These are phyloP conservation scores for Arthrocladium fulminans DNA, from an alignment of 2,329 filamentous ascomycete species.

Conservation along the genomic window DNA sequence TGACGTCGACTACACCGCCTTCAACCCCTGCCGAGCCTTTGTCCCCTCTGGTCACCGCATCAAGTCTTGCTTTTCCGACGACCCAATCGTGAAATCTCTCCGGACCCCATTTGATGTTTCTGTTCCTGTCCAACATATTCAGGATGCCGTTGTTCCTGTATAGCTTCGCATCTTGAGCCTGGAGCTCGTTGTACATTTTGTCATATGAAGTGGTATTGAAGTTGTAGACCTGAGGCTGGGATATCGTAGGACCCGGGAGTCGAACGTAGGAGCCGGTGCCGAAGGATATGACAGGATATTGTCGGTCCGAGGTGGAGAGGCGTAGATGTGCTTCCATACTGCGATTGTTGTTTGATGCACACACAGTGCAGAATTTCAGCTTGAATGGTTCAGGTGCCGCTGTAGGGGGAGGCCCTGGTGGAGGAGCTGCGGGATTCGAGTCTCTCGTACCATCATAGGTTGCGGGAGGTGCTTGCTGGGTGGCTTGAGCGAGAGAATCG, in stretches of 20 bases:
- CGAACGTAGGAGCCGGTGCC: constrained; percentile 92
- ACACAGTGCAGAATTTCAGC: constrained; percentile 96
- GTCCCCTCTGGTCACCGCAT: constrained; percentile 59
- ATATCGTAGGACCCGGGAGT: constrained; percentile 80
- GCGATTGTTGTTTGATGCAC: constrained; percentile 95
- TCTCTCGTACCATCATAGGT: constrained; percentile 16
- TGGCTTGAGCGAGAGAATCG: constrained; percentile 8
- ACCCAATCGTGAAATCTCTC: constrained; percentile 98
- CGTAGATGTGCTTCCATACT: constrained; percentile 99
- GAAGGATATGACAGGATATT: constrained; percentile 95
- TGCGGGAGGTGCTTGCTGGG: constrained; percentile 9
- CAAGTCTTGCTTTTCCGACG: constrained; percentile 70
- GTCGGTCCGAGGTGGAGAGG: constrained; percentile 69
- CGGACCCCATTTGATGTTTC: constrained; percentile 85
- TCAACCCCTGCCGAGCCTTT: constrained; percentile 74
- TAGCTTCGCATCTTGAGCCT: constrained; percentile 72
- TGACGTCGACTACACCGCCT: constrained; percentile 80
- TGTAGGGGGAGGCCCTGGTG: constrained; percentile 13
- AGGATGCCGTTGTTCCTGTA: constrained; percentile 89
- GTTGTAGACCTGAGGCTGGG: constrained; percentile 91
- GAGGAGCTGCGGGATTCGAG: constrained; percentile 12
- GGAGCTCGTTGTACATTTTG: constrained; percentile 85
- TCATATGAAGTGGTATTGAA: constrained; percentile 97
- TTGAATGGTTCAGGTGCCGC: constrained; percentile 58
- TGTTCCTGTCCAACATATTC: constrained; percentile 91